Conservation (phyloP, 192 early-diverging fungal species). For the Gigaspora rosea region DNA sequence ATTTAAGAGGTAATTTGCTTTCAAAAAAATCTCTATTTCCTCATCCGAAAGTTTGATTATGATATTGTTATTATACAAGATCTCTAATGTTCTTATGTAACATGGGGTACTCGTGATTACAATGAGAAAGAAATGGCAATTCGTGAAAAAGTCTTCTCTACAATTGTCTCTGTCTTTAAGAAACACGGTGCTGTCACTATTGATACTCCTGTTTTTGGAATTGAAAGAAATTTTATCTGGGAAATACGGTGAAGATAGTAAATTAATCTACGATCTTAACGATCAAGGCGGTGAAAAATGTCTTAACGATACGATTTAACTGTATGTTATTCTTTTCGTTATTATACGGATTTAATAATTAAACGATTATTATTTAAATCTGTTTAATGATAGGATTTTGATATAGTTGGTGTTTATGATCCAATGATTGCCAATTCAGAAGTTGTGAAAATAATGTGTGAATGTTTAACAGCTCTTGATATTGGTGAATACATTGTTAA, state of each 20-base stretch:
- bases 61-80: no score
- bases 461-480: conserved; percentile 79
- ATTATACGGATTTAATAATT: not conserved
- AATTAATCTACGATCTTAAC: conserved; percentile 96
- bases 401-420: conserved; percentile 93
- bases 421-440: conserved; percentile 98
- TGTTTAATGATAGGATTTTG: conserved; percentile 73
- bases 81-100: not conserved
- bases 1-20: not conserved
- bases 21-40: not conserved
- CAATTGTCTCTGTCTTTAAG: conserved; percentile 87
- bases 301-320: conserved; percentile 95
- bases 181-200: conserved; percentile 97
- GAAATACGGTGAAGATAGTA: conserved; percentile 99
- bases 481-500: conserved; percentile 92
- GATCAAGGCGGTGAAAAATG: conserved; percentile 98
- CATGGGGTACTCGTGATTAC: conserved; percentile 92
- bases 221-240: conserved; percentile 94
- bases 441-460: conserved; percentile 75
- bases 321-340: conserved; percentile 41
- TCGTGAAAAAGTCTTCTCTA: conserved; percentile 87
- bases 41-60: not conserved
- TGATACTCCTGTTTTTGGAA: conserved; percentile 98
- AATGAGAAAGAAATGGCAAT: conserved; percentile 97
- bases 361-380: not conserved